These are phyloP conservation scores for Lachnellula willkommii DNA, from an alignment of 2,329 filamentous ascomycete species.

Conservation along the genomic window DNA sequence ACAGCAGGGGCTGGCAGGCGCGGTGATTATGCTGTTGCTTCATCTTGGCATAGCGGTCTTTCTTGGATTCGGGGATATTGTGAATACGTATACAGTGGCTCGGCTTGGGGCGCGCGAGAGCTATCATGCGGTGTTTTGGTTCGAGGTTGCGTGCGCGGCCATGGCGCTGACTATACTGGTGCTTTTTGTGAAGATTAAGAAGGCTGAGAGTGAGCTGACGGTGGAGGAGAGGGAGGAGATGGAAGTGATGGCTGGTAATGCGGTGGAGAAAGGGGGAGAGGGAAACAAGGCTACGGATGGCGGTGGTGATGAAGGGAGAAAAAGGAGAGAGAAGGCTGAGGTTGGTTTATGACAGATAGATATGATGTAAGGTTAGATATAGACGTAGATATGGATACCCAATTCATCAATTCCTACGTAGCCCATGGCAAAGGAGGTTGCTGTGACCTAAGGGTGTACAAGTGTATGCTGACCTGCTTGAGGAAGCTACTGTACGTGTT, in stretches of 20 bases:
- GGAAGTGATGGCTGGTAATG: slow-evolving; percentile 7
- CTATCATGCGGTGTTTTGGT: slow-evolving; percentile 64
- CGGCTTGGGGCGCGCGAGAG: slow-evolving; percentile 42
- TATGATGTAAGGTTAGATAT: too few relatives aligned
- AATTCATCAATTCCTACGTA: too few relatives aligned
- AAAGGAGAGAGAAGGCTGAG: too few relatives aligned
- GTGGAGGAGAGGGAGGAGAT: slow-evolving; percentile 45
- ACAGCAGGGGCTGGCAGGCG: slow-evolving; percentile 67
- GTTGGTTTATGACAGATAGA: too few relatives aligned
- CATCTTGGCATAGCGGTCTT: slow-evolving; percentile 69
- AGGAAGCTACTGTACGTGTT: too few relatives aligned
- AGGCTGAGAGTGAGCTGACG: slow-evolving; percentile 52
- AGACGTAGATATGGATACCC: too few relatives aligned
- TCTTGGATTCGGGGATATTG: slow-evolving; percentile 65
- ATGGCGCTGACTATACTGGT: slow-evolving; percentile 47
- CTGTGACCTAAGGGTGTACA: too few relatives aligned
- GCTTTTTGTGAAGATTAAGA: slow-evolving; percentile 46
- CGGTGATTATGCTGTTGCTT: slow-evolving; percentile 63
- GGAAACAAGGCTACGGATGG: too few relatives aligned
- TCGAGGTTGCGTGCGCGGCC: slow-evolving; percentile 51
- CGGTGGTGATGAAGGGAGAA: too few relatives aligned
- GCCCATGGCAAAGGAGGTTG: too few relatives aligned
- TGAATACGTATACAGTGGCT: slow-evolving; percentile 39
- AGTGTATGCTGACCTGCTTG: too few relatives aligned
- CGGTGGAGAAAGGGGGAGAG: too few relatives aligned